Conservation (phyloP, 257 asterid species). For the Solanum appendiculatum region DNA sequence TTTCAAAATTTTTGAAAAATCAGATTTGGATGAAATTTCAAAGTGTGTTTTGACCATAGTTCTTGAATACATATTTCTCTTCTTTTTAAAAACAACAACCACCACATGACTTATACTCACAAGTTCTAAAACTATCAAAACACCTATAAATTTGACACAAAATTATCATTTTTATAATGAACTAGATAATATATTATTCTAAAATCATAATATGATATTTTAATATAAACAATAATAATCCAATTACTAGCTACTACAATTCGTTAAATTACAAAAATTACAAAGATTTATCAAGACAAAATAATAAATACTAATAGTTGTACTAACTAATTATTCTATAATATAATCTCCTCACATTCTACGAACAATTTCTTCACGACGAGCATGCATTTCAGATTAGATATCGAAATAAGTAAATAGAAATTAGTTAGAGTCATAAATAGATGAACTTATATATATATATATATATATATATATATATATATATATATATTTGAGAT, state of each 20-base stretch:
- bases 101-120: background rate
- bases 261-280: background rate
- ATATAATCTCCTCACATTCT: background rate
- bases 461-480: too few species aligned
- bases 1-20: too few species aligned
- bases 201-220: background rate
- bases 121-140: background rate
- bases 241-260: background rate
- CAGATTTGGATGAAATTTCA: too few species aligned
- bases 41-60: background rate
- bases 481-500: too few species aligned
- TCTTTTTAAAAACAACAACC: too few species aligned
- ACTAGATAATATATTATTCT: too few species aligned
- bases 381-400: background rate
- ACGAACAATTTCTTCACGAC: background rate
- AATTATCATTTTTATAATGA: too few species aligned
- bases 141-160: too few species aligned
- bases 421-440: background rate
- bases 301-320: background rate
- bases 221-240: background rate
- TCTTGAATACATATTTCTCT: background rate
- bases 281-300: background rate
- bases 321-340: background rate
- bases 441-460: too few species aligned
- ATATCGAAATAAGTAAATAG: background rate